Percentiles rank a stretch among this genome's conserved stretches.
phyloP scores from a whole-genome alignment of 371 early-diverging fungal genomes.

The Mortierella polycephala region DNA sequence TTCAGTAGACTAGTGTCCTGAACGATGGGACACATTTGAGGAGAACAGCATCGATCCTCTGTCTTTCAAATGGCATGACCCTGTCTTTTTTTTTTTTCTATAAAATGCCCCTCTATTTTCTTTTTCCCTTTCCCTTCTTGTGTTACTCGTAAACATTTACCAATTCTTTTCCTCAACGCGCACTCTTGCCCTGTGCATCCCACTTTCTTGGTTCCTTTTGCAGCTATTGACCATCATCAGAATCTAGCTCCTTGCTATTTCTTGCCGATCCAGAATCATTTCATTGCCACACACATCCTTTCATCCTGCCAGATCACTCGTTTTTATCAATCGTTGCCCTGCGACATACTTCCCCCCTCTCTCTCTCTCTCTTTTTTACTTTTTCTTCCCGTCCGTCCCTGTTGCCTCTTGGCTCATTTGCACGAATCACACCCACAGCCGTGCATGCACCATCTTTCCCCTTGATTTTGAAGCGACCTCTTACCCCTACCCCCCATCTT shows the following conservation, averaged over 20 bases:
- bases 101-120: not conserved
- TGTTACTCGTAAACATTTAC: not conserved
- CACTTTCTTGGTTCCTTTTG: not conserved
- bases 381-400: not conserved
- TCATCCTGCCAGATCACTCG: not conserved
- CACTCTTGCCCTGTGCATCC: not conserved
- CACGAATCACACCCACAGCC: not conserved
- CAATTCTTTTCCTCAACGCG: not conserved
- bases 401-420: not conserved
- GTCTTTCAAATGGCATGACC: too few relatives aligned
- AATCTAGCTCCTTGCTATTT: not conserved
- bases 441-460: not conserved
- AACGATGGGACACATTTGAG: too few relatives aligned
- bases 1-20: too few relatives aligned
- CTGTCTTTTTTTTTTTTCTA: not conserved
- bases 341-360: not conserved
- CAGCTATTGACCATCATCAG: not conserved
- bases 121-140: not conserved
- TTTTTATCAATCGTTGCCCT: not conserved
- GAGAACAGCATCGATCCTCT: too few relatives aligned
- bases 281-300: not conserved
- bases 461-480: not conserved
- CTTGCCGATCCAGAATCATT: not conserved
- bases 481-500: not conserved
- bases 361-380: not conserved